Percentiles rank a stretch among this genome's conserved stretches.
phyloP scores from a whole-genome alignment of 192 early-diverging fungal genomes.

The Fimicolochytrium jonesii region DNA sequence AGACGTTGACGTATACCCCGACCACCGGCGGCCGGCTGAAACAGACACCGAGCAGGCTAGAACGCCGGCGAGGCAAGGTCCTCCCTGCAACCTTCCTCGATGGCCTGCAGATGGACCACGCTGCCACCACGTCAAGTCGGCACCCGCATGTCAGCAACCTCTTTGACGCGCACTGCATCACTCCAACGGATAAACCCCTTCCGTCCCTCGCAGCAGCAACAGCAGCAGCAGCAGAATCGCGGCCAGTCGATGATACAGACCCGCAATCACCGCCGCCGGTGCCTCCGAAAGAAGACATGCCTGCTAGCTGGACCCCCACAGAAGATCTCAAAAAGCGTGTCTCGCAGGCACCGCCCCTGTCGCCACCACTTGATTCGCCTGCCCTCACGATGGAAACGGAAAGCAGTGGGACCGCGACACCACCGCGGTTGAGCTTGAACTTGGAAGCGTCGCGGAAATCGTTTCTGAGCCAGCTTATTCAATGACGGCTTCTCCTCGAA shows the following conservation, averaged over 20 bases:
- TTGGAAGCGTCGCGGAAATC: slow-evolving; percentile 14
- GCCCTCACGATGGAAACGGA: neutral
- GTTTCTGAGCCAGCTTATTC: slow-evolving; percentile 16
- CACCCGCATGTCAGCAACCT: neutral
- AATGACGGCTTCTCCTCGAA: no score
- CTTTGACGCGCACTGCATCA: neutral
- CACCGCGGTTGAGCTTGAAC: slow-evolving; percentile 24
- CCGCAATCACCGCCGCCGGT: neutral
- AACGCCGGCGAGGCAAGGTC: slow-evolving; percentile 16
- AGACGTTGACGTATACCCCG: neutral
- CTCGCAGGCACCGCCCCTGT: neutral
- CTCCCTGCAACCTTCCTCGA: neutral
- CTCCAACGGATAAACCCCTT: neutral
- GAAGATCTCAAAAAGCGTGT: neutral
- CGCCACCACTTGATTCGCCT: neutral
- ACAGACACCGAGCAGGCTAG: slow-evolving; percentile 1
- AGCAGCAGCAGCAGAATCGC: neutral
- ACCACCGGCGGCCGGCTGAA: neutral
- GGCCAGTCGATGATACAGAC: neutral
- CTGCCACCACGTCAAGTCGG: neutral
- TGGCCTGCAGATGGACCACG: neutral
- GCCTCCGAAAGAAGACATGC: neutral
- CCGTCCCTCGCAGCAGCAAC: neutral
- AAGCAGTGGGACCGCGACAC: neutral
- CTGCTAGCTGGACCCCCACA: neutral